These are phyloP conservation scores for Boechera divaricarpa DNA, from an alignment of 345 rosid species.

Conservation along the genomic window DNA sequence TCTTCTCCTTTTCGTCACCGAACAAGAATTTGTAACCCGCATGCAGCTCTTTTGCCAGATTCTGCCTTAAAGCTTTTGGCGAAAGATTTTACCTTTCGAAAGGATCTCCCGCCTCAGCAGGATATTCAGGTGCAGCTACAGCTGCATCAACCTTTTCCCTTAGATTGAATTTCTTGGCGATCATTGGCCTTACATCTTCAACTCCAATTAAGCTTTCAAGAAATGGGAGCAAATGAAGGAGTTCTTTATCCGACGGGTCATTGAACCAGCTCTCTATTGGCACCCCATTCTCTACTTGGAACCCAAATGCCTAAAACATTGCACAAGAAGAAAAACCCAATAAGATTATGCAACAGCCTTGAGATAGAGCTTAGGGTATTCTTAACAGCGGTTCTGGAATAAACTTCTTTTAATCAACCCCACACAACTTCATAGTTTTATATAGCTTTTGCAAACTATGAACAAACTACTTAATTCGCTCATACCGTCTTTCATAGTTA, in stretches of 20 bases:
- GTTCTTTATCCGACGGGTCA: conserved; percentile 78
- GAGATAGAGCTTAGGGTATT: not conserved
- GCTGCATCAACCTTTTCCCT: conserved; percentile 81
- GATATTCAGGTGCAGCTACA: conserved; percentile 49
- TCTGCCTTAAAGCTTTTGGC: conserved; percentile 18
- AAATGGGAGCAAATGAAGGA: conserved; percentile 82
- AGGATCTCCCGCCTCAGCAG: conserved; percentile 59
- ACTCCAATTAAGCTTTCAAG: conserved; percentile 90
- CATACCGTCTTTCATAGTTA: not conserved
- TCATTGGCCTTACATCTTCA: conserved; percentile 88
- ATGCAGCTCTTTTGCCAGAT: conserved; percentile 12
- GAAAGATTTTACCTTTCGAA: conserved; percentile 54
- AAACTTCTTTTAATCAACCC: not conserved
- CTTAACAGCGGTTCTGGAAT: not conserved
- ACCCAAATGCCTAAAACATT: conserved; percentile 82
- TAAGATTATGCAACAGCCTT: conserved; percentile 19
- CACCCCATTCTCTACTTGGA: conserved; percentile 98
- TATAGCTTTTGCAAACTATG: conserved; percentile 10
- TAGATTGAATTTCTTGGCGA: conserved; percentile 82
- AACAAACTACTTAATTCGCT: not conserved
- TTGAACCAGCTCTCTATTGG: conserved; percentile 99
- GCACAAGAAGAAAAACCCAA: not conserved
- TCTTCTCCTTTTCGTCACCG: conserved; percentile 1
- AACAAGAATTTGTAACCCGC: conserved; percentile 5
- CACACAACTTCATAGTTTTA: not conserved